phyloP scores from a whole-genome alignment of 163 green algal species.

The Scenedesmus sp. region DNA sequence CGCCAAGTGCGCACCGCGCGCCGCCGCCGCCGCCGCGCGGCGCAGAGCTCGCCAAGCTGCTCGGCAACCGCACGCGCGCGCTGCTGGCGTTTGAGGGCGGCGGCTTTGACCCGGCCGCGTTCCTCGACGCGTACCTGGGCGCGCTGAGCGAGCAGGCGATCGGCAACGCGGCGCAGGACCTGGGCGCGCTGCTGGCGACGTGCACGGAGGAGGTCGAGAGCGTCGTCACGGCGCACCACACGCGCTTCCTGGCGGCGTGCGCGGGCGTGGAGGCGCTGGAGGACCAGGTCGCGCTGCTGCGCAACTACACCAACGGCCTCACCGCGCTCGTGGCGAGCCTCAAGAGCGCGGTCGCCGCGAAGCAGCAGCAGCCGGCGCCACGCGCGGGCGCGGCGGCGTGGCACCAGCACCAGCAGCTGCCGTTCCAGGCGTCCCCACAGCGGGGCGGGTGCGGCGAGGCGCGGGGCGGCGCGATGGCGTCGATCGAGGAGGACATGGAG shows the following conservation, averaged over 20 bases:
- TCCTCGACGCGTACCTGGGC: constrained; percentile 31
- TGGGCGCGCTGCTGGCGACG: constrained; percentile 35
- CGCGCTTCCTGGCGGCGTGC: constrained; percentile 45
- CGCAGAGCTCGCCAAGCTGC: constrained; percentile 42
- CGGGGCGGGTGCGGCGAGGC: background rate
- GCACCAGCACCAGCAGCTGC: background rate
- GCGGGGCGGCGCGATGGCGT: background rate
- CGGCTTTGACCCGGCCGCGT: constrained; percentile 11
- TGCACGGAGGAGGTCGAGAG: constrained; percentile 33
- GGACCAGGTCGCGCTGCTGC: constrained; percentile 48
- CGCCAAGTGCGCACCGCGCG: background rate
- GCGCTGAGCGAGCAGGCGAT: constrained; percentile 35
- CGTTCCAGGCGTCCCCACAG: background rate
- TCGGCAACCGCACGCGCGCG: constrained; percentile 41
- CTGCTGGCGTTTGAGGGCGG: constrained; percentile 34
- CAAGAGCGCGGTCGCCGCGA: background rate
- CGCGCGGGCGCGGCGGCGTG: no score
- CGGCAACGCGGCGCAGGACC: constrained; percentile 33
- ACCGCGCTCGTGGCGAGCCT: constrained; percentile 36
- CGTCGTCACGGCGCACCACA: constrained; percentile 37
- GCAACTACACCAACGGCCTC: constrained; percentile 47
- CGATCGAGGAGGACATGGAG: constrained; percentile 44
- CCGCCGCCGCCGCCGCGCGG: background rate
- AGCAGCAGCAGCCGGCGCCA: background rate
- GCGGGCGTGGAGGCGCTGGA: constrained; percentile 32